Evolutionary conservation across 2,329 filamentous ascomycete species (phyloP).

Genomic region (Sphaceloma murrayae): DNA sequence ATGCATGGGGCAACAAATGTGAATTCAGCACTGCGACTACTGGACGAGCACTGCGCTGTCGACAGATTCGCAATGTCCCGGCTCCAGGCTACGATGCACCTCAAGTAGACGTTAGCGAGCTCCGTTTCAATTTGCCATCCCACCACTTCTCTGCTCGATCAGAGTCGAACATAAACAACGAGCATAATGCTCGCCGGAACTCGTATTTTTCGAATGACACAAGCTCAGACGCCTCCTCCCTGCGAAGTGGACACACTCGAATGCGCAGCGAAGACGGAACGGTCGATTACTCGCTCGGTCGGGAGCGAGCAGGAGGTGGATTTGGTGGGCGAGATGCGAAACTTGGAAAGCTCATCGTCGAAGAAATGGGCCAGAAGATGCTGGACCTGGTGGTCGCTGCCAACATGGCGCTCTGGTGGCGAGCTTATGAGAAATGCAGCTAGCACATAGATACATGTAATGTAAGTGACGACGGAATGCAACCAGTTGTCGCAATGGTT

Average conservation of each 20-base stretch:
- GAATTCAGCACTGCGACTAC: slow-evolving; percentile 71
- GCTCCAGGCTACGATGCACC: slow-evolving; percentile 31
- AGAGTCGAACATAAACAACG: neutral
- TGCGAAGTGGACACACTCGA: slow-evolving; percentile 1
- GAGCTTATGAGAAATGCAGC: slow-evolving; percentile 54
- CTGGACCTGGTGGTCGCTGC: slow-evolving; percentile 82
- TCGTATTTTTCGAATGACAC: slow-evolving; percentile 11
- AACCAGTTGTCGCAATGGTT: slow-evolving; percentile 9
- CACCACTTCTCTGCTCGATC: slow-evolving; percentile 23
- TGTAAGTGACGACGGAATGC: slow-evolving; percentile 8
- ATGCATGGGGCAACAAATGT: slow-evolving; percentile 80
- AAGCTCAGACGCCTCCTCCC: neutral
- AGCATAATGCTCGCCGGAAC: neutral
- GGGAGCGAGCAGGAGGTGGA: slow-evolving; percentile 77
- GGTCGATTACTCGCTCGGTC: slow-evolving; percentile 66
- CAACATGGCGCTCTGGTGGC: slow-evolving; percentile 92
- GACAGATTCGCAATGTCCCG: slow-evolving; percentile 20
- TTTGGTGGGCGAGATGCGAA: slow-evolving; percentile 80
- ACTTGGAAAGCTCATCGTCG: slow-evolving; percentile 82
- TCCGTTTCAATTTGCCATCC: slow-evolving; percentile 75
- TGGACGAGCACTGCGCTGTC: slow-evolving; percentile 45
- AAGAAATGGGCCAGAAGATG: slow-evolving; percentile 88
- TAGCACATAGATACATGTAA: slow-evolving; percentile 1
- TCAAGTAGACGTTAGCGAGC: slow-evolving; percentile 63
- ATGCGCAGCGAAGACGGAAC: slow-evolving; percentile 31